Evolutionary conservation across 768 basidiomycete species (phyloP), one percentile per base, ranked within the genome.

Genomic region (Pisolithus orientalis): DNA sequence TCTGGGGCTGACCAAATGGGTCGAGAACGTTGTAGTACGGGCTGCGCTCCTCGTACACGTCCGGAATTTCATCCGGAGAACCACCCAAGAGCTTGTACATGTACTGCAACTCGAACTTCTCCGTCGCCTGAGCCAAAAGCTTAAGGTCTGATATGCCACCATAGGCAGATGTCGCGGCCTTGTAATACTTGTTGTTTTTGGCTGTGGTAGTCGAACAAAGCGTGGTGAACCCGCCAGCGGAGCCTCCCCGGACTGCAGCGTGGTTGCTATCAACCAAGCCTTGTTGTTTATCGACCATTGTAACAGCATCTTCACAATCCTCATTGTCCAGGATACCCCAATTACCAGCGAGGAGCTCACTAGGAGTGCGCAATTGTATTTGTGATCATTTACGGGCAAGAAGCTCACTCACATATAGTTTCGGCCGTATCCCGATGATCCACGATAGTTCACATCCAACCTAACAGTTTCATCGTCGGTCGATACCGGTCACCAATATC

Each of bases 371-470:
- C n/a, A 38, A 40, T 21, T 10, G 29, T 31, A 56, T 7, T 13
- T 5, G n/a, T 32, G 0, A 11, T 16, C 10, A 14, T 14, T 13
- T 48, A 21, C 25, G 34, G 45, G 28, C 0, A 17, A 51, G 5
- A 39, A 9, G 21, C 13, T n/a, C 25, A 38, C 70, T 42, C 54
- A 74, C 74, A 76, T 79, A 58, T 88, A 92, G 17, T 67, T 67
- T 5, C 84, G 75, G 0, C 90, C 90, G 57, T 83, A 89, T 0
- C 84, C 83, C 11, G 80, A 80, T 0, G 84, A 85, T 3, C 88
- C 88, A 13, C 85, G 76, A 57, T 88, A 85, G 61, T 90, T 84
- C 34, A 90, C 85, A 48, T 85, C 84, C 28, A 86, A 59, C 79
- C 84, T 82, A 78, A 53, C 46, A 2, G 4, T 34, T 51, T 51